phyloP scores from a whole-genome alignment of 352 stramenopile genomes.

The Phytophthora multivora region DNA sequence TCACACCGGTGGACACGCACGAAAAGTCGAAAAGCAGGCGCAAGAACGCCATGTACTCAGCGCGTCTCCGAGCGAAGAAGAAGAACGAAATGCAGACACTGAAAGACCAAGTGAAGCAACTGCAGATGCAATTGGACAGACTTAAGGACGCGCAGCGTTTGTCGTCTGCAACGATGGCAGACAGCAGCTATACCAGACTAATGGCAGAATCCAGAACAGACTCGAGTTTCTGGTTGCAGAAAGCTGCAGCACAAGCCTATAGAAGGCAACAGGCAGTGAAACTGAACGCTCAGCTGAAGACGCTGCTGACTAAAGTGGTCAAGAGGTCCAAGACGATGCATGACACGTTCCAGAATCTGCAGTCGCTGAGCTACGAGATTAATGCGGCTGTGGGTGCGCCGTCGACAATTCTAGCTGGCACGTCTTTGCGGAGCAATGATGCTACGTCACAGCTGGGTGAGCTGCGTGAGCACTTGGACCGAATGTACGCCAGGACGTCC shows the following conservation, averaged over 20 bases:
- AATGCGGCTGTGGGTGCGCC: slow-evolving; percentile 9
- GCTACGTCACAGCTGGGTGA: slow-evolving; percentile 25
- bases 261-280: slow-evolving; percentile 19
- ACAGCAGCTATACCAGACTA: not conserved
- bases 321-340: slow-evolving; percentile 17
- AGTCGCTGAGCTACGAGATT: slow-evolving; percentile 17
- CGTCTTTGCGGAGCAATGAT: slow-evolving; percentile 22
- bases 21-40: slow-evolving; percentile 18
- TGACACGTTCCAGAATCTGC: slow-evolving; percentile 18
- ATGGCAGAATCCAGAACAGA: not conserved
- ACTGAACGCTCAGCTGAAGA: slow-evolving; percentile 21
- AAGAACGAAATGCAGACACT: slow-evolving; percentile 26
- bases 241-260: slow-evolving; percentile 14
- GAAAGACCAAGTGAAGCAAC: slow-evolving; percentile 19
- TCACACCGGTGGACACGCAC: slow-evolving; percentile 3
- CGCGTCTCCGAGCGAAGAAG: slow-evolving; percentile 29
- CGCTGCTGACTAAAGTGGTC: slow-evolving; percentile 17
- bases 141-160: slow-evolving; percentile 6
- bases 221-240: slow-evolving; percentile 17
- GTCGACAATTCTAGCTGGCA: slow-evolving; percentile 12
- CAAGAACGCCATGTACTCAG: slow-evolving; percentile 26
- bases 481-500: slow-evolving; percentile 18
- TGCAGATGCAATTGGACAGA: slow-evolving; percentile 29
- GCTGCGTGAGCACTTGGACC: slow-evolving; percentile 15
- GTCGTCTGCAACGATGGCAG: not conserved